Percentiles rank a stretch among this genome's conserved stretches.
phyloP scores from a whole-genome alignment of 1,139 yeast species.

The Protomyces macrosporus region DNA sequence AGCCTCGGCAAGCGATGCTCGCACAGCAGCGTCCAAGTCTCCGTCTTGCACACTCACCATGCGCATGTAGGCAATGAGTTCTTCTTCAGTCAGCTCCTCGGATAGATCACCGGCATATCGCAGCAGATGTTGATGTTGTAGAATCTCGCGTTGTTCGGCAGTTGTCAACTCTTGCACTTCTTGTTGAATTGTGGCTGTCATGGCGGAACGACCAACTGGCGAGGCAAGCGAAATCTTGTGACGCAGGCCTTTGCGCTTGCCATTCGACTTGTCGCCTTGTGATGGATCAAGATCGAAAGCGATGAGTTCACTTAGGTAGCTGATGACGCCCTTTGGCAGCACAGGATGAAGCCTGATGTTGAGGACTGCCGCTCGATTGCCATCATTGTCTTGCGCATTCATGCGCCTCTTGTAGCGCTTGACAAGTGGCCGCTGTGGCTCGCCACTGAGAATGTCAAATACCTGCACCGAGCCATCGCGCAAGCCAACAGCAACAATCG shows the following conservation, averaged over 20 bases:
- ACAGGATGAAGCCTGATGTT: conserved; percentile 1
- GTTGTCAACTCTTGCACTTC: background rate
- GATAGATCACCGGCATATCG: conserved; percentile 8
- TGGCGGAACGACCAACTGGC: background rate
- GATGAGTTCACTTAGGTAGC: background rate
- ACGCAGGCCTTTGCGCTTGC: conserved; percentile 10
- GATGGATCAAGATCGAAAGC: conserved; percentile 5
- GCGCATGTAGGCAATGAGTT: conserved; percentile 3
- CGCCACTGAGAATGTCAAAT: background rate
- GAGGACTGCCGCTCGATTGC: background rate
- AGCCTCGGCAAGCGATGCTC: background rate
- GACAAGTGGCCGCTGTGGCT: background rate
- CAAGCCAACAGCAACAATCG: conserved; percentile 2
- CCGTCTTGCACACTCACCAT: background rate
- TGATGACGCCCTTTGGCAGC: conserved; percentile 1
- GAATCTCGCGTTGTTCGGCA: background rate
- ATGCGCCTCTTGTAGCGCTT: background rate
- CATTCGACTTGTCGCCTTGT: background rate
- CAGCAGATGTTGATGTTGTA: background rate
- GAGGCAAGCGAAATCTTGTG: background rate
- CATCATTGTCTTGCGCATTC: background rate
- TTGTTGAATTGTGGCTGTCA: conserved; percentile 1
- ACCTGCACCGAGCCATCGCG: conserved; percentile 3
- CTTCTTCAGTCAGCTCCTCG: conserved; percentile 4
- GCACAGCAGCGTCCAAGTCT: background rate